Conservation (phyloP, 345 rosid genomes). For the Eucalyptus erythrocorys region DNA sequence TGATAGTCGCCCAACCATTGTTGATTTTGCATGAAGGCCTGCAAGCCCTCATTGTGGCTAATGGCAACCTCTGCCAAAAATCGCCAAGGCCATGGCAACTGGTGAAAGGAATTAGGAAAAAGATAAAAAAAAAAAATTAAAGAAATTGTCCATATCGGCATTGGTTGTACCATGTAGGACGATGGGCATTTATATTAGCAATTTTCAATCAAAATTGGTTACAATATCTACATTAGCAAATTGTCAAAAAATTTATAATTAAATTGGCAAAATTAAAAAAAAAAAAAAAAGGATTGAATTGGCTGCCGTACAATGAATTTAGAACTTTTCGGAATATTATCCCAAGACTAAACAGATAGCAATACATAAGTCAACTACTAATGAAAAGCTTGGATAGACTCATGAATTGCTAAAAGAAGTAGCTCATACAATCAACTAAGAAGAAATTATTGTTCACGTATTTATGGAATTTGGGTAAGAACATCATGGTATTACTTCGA, state of each 20-base stretch:
- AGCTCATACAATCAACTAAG: background rate
- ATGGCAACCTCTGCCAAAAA: background rate
- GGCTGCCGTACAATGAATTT: fast-evolving
- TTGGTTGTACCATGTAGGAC: fast-evolving
- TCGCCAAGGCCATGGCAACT: fast-evolving
- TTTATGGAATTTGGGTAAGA: too few relatives aligned
- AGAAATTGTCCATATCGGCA: background rate
- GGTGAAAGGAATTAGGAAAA: background rate
- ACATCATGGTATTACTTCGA: too few relatives aligned
- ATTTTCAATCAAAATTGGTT: background rate
- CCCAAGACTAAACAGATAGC: background rate
- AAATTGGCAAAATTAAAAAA: too few relatives aligned
- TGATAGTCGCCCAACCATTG: background rate
- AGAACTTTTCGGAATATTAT: too few relatives aligned
- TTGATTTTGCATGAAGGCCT: fast-evolving
- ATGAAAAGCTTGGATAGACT: background rate
- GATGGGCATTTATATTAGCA: fast-evolving
- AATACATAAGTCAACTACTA: background rate
- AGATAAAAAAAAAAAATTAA: too few relatives aligned
- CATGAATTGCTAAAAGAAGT: background rate
- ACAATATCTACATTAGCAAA: background rate
- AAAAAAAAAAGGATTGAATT: too few relatives aligned
- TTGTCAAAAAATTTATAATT: too few relatives aligned
- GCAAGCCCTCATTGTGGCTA: background rate
- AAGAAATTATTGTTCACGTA: too few relatives aligned